These are phyloP conservation scores for Afroboletus lepidellus DNA, from an alignment of 1,284 basidiomycete species.

Conservation along the genomic window DNA sequence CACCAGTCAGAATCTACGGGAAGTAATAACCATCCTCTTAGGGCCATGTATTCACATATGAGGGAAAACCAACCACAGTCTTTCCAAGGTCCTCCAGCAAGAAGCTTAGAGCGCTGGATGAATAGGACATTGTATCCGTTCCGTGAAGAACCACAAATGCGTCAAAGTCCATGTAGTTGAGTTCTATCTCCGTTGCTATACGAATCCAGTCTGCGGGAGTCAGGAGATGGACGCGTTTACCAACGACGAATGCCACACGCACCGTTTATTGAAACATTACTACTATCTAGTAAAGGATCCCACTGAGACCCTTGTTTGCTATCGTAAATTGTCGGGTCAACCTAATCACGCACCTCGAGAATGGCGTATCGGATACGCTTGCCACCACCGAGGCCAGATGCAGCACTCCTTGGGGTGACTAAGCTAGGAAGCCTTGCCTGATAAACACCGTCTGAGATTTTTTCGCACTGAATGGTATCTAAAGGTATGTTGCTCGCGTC, in stretches of 20 bases:
- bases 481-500: conserved; percentile 24
- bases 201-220: conserved; percentile 75
- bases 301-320: conserved; percentile 49
- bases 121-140: conserved; percentile 93
- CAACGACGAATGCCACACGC: conserved; percentile 12
- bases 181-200: conserved; percentile 86
- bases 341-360: conserved; percentile 57
- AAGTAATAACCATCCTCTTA: not conserved
- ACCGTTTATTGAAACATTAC: conserved; percentile 82
- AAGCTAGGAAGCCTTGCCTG: conserved; percentile 71
- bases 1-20: conserved; percentile 81
- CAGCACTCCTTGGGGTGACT: conserved; percentile 69
- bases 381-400: conserved; percentile 55
- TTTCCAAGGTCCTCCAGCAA: conserved; percentile 89
- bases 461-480: conserved; percentile 45
- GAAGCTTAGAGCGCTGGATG: conserved; percentile 85
- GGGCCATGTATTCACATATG: not conserved
- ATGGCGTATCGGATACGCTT: conserved; percentile 81
- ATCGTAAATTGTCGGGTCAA: conserved; percentile 3
- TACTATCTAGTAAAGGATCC: conserved; percentile 84
- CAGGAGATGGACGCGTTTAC: not conserved
- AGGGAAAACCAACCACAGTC: conserved; percentile 58
- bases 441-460: conserved; percentile 58
- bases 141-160: conserved; percentile 91
- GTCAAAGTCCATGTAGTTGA: conserved; percentile 83